These are phyloP conservation scores for Botrytis sinoallii DNA, from an alignment of 2,329 filamentous ascomycete genomes.

Conservation along the genomic window DNA sequence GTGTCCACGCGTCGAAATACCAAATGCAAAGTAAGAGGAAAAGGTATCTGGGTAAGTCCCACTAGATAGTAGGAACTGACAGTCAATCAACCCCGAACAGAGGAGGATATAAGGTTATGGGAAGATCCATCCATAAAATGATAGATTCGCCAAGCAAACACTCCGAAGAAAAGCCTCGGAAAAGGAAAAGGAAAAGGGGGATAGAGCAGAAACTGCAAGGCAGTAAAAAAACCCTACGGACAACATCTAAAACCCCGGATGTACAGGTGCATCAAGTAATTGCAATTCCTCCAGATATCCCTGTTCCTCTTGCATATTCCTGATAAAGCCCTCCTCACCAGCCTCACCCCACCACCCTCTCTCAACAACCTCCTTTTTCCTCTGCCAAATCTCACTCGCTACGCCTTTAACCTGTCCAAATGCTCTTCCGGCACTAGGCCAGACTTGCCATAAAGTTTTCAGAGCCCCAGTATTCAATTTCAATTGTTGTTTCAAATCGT, in stretches of 20 bases:
- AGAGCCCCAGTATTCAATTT: constrained; percentile 59
- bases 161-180: background rate
- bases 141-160: background rate
- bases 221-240: background rate
- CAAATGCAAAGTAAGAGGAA: background rate
- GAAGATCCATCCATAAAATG: background rate
- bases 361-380: constrained; percentile 35
- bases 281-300: constrained; percentile 36
- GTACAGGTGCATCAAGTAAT: constrained; percentile 23
- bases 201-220: background rate
- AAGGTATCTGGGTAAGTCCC: background rate
- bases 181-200: background rate
- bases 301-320: constrained; percentile 36
- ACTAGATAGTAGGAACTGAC: background rate
- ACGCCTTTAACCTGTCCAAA: constrained; percentile 73
- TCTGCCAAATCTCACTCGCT: constrained; percentile 65
- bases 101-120: background rate
- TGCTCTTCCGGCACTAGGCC: constrained; percentile 53
- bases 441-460: constrained; percentile 34
- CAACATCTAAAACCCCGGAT: background rate
- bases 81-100: background rate
- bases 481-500: constrained; percentile 70
- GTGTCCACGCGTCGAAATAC: background rate
- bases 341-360: constrained; percentile 33
- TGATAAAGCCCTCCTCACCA: constrained; percentile 35